These are phyloP conservation scores for Paramecium sexaurelia DNA, from an alignment of 73 alveolate species.

Conservation along the genomic window DNA sequence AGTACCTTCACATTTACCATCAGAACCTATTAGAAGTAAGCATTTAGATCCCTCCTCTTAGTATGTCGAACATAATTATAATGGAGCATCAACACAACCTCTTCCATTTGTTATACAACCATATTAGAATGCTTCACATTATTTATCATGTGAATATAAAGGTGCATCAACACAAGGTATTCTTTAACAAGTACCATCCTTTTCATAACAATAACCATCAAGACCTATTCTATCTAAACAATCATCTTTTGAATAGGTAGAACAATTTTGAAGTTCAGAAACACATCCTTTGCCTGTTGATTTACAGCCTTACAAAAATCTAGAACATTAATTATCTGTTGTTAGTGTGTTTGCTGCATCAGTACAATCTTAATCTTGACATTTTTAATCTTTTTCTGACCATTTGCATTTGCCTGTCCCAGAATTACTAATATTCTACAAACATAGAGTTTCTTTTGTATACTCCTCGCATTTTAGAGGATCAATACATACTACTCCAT, in stretches of 20 bases:
- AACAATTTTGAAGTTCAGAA: neutral
- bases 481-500: conserved; percentile 30
- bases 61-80: neutral
- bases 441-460: neutral
- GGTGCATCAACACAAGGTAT: conserved; percentile 48
- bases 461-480: conserved; percentile 7
- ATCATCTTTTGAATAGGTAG: conserved; percentile 12
- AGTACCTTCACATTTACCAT: conserved; percentile 39
- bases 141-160: neutral
- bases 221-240: neutral
- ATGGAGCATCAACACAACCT: neutral
- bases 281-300: conserved; percentile 26
- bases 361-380: neutral
- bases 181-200: neutral
- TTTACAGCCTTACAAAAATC: neutral
- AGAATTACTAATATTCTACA: neutral
- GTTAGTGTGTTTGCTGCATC: neutral
- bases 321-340: neutral
- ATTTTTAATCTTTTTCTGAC: neutral
- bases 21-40: neutral
- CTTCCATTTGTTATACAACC: neutral
- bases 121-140: neutral
- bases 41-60: neutral
- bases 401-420: conserved; percentile 42
- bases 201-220: conserved; percentile 45